These are phyloP conservation scores for Colletotrichum sansevieriae DNA, from an alignment of 2,329 filamentous ascomycete species.

Conservation along the genomic window DNA sequence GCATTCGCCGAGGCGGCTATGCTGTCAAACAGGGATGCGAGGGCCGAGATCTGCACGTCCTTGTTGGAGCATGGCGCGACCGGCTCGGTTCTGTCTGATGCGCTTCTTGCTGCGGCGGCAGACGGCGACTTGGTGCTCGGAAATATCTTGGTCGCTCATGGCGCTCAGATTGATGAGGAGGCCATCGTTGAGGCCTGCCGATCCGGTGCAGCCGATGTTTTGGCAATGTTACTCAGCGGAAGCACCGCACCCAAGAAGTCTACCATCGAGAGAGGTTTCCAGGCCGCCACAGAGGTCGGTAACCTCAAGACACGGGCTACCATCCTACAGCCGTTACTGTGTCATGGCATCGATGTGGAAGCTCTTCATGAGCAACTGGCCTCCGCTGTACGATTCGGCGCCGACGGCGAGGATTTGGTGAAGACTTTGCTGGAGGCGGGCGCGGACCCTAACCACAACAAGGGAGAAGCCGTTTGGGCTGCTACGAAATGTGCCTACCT, in stretches of 20 bases:
- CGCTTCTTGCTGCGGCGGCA: conserved; percentile 63
- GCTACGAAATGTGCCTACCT: conserved; percentile 66
- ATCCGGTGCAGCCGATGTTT: conserved; percentile 62
- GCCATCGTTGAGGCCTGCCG: conserved; percentile 68
- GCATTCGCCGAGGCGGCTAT: conserved; percentile 60
- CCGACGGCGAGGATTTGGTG: conserved; percentile 62
- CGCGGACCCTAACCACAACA: conserved; percentile 67
- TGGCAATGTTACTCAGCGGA: conserved; percentile 63
- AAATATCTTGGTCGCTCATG: conserved; percentile 63
- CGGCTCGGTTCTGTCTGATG: conserved; percentile 60
- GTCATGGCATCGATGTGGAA: conserved; percentile 63
- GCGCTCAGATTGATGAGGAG: conserved; percentile 65
- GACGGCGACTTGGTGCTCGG: conserved; percentile 67
- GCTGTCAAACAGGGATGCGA: conserved; percentile 53
- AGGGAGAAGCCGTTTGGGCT: conserved; percentile 68
- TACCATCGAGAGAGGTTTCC: conserved; percentile 65
- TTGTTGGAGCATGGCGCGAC: conserved; percentile 62
- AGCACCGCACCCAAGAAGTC: conserved; percentile 54
- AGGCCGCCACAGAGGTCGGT: conserved; percentile 66
- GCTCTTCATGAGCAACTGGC: conserved; percentile 66
- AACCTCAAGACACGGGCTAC: conserved; percentile 63
- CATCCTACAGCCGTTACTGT: conserved; percentile 65
- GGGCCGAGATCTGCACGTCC: conserved; percentile 59
- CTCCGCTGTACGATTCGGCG: conserved; percentile 64
- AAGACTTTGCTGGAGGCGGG: conserved; percentile 58